Conservation (phyloP, 2,329 filamentous ascomycete species). For the Colletotrichum phormii region DNA sequence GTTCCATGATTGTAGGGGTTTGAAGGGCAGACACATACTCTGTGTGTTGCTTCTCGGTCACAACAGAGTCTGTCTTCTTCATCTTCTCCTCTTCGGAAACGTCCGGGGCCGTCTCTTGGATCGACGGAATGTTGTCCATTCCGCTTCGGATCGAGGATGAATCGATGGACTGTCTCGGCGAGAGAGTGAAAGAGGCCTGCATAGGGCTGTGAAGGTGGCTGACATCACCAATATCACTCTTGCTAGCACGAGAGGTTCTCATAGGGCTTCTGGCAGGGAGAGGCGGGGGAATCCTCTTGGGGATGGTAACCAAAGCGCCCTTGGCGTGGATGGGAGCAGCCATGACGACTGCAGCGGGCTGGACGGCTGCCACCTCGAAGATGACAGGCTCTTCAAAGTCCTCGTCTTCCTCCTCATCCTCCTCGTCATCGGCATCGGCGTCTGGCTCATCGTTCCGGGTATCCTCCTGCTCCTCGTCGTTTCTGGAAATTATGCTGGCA, state of each 20-base stretch:
- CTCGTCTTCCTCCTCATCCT: conserved; percentile 61
- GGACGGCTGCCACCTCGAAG: conserved; percentile 73
- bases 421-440: conserved; percentile 54
- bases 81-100: conserved; percentile 7
- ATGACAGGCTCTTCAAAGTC: conserved; percentile 75
- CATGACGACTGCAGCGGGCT: conserved; percentile 66
- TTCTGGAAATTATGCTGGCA: conserved; percentile 19
- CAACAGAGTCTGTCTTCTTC: not conserved
- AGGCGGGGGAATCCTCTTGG: conserved; percentile 81
- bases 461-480: conserved; percentile 25
- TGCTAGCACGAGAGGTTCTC: conserved; percentile 64
- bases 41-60: not conserved
- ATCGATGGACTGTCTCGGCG: conserved; percentile 35
- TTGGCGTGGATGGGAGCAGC: conserved; percentile 76
- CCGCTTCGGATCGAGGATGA: conserved; percentile 37
- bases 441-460: conserved; percentile 46
- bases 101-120: conserved; percentile 18
- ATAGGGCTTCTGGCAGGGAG: conserved; percentile 83
- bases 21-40: conserved; percentile 1
- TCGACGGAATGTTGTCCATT: conserved; percentile 28
- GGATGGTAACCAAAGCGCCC: conserved; percentile 85
- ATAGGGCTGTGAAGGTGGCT: conserved; percentile 61
- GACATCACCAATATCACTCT: conserved; percentile 72
- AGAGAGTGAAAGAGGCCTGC: conserved; percentile 57
- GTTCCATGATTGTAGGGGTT: conserved; percentile 4